Conservation (phyloP, 1,284 basidiomycete species). For the Cystobasidium sp. region DNA sequence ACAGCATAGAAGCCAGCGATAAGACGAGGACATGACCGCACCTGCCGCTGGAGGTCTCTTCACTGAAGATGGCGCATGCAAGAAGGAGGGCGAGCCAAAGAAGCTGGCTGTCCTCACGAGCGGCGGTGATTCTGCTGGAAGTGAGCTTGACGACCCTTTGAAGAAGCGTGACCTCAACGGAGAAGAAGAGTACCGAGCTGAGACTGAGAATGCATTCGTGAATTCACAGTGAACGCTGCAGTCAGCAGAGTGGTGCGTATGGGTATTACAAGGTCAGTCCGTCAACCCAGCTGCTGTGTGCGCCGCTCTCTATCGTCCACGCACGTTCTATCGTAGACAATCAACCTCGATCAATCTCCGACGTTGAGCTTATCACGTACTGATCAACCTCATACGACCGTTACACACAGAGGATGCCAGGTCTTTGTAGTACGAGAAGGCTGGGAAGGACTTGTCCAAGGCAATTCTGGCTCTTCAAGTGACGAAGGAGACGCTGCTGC, state of each 20-base stretch:
- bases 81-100: conserved; percentile 59
- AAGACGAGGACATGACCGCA: neutral
- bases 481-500: conserved; percentile 18
- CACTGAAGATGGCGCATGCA: conserved; percentile 22
- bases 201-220: conserved; percentile 53
- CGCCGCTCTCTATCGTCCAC: neutral
- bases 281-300: neutral
- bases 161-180: conserved; percentile 8
- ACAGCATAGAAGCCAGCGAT: neutral
- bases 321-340: neutral
- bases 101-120: conserved; percentile 91
- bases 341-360: neutral
- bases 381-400: neutral
- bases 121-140: conserved; percentile 90
- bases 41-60: conserved; percentile 18
- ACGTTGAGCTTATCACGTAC: conserved; percentile 17
- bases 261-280: conserved; percentile 78
- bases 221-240: conserved; percentile 78
- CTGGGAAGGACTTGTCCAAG: conserved; percentile 84
- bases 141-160: conserved; percentile 19
- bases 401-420: conserved; percentile 75
- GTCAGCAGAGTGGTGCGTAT: conserved; percentile 88
- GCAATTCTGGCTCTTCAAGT: conserved; percentile 57
- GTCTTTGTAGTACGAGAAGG: conserved; percentile 94
- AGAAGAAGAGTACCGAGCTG: neutral